These are phyloP conservation scores for Chaetomium tenue DNA, from an alignment of 495 filamentous ascomycete genomes.

Conservation along the genomic window DNA sequence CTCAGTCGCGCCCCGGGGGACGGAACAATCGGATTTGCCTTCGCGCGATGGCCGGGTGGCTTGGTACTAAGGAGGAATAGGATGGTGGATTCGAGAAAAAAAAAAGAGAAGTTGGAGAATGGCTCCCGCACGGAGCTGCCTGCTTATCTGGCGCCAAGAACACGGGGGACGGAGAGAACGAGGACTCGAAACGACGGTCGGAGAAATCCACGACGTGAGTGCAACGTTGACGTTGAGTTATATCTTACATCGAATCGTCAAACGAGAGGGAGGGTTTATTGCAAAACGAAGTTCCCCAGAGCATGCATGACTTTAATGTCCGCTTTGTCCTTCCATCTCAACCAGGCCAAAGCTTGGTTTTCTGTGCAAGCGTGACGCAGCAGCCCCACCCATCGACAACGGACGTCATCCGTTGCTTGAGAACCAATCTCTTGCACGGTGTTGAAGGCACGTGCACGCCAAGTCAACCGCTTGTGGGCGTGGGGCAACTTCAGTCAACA, in stretches of 20 bases:
- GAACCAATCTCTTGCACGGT: not conserved
- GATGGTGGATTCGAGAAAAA: not conserved
- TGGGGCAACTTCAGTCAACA: too few relatives aligned
- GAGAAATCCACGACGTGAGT: not conserved
- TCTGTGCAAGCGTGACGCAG: not conserved
- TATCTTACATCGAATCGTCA: too few relatives aligned
- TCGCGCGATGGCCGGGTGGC: not conserved
- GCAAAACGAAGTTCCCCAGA: not conserved
- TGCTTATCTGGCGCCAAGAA: conserved; percentile 4
- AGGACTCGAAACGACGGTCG: not conserved
- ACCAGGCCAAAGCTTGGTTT: not conserved
- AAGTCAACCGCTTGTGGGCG: too few relatives aligned
- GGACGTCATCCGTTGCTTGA: not conserved
- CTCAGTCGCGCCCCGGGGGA: not conserved
- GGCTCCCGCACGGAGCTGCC: not conserved
- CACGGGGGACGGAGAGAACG: not conserved
- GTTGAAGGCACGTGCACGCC: too few relatives aligned
- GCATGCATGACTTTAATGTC: not conserved
- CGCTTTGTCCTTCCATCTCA: not conserved
- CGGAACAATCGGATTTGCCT: not conserved
- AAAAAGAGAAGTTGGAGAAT: conserved; percentile 4
- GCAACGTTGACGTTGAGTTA: not conserved
- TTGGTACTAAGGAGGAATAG: not conserved
- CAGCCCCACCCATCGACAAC: not conserved
- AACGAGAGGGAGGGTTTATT: not conserved